Percentiles rank a stretch among this genome's conserved stretches.
These are phyloP conservation scores for Botrytis cinerea DNA, from an alignment of 2,329 filamentous ascomycete genomes.

Conservation along the genomic window DNA sequence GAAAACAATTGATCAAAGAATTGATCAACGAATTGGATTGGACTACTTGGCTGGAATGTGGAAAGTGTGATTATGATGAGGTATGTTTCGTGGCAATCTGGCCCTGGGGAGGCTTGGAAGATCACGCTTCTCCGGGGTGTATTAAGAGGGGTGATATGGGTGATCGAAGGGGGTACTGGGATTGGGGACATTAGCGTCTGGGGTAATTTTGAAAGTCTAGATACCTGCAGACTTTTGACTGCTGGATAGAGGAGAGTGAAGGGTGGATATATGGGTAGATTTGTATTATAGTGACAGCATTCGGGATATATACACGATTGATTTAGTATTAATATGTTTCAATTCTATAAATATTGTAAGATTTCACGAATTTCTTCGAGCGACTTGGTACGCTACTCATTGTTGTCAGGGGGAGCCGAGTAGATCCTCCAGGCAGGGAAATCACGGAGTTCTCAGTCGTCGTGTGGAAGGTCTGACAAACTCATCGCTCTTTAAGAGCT, in stretches of 20 bases:
- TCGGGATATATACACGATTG: background rate
- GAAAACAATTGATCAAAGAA: background rate
- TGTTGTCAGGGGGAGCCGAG: background rate
- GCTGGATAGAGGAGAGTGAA: background rate
- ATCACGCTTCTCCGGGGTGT: conserved; percentile 54
- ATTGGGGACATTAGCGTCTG: background rate
- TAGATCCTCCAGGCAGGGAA: background rate
- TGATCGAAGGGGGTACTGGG: conserved; percentile 20
- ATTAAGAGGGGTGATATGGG: conserved; percentile 32
- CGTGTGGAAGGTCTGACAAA: background rate
- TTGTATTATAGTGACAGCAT: background rate
- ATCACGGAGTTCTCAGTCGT: background rate
- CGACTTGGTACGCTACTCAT: background rate
- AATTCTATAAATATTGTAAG: background rate
- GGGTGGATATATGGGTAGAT: background rate
- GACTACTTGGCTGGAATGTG: conserved; percentile 60
- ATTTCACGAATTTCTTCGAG: background rate
- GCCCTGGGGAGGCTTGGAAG: conserved; percentile 56
- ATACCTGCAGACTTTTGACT: background rate
- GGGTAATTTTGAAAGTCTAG: background rate
- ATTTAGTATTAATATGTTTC: background rate
- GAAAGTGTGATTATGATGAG: conserved; percentile 54
- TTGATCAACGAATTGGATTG: conserved; percentile 44
- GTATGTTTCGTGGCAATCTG: conserved; percentile 64
- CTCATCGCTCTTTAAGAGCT: background rate